Percentiles rank a stretch among this genome's conserved stretches.
phyloP scores from a whole-genome alignment of 139 green algal genomes.

The Tetraselmis striata region DNA sequence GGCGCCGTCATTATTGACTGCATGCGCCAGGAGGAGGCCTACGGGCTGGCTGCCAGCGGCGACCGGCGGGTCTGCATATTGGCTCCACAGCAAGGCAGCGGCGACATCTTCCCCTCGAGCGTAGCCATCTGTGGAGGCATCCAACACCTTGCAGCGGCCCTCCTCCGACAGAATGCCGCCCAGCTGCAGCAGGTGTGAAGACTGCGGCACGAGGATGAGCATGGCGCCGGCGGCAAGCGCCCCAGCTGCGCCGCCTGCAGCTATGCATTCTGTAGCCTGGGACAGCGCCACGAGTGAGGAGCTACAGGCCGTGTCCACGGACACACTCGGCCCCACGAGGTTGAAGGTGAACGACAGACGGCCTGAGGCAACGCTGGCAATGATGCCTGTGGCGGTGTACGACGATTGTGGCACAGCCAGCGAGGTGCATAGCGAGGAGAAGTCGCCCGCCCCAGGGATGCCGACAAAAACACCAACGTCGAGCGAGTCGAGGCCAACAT shows the following conservation, averaged over 20 bases:
- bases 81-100: conserved; percentile 14
- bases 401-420: not conserved
- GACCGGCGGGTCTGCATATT: not conserved
- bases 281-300: conserved; percentile 41
- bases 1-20: conserved; percentile 64
- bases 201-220: conserved; percentile 35
- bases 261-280: not conserved
- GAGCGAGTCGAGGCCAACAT: too few relatives aligned
- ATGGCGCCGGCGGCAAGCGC: conserved; percentile 43
- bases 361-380: conserved; percentile 49
- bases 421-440: not conserved
- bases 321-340: conserved; percentile 60
- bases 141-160: conserved; percentile 63
- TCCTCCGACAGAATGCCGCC: conserved; percentile 60
- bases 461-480: too few relatives aligned
- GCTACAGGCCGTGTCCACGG: conserved; percentile 71
- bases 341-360: conserved; percentile 65
- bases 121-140: conserved; percentile 71
- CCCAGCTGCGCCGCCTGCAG: not conserved
- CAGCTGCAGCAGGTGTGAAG: conserved; percentile 24
- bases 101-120: conserved; percentile 57
- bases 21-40: conserved; percentile 17
- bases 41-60: not conserved
- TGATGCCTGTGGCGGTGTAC: not conserved
- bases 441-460: not conserved